Conservation (phyloP, 1,139 yeast genomes). For the Geotrichum siamense region DNA sequence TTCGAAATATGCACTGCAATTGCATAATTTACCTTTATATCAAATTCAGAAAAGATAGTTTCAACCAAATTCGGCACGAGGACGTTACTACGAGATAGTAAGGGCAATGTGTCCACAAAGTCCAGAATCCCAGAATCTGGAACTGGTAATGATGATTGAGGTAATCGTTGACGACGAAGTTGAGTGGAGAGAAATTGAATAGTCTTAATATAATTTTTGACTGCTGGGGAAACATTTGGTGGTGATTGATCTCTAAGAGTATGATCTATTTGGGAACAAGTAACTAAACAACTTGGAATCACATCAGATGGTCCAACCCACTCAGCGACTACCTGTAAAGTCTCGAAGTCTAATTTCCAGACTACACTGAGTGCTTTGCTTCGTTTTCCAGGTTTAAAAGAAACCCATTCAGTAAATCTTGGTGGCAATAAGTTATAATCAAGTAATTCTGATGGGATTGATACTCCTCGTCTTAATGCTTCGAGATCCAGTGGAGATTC, state of each 20-base stretch:
- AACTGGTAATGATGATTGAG: slow-evolving; percentile 24
- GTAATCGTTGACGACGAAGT: slow-evolving; percentile 62
- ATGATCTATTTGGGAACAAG: slow-evolving; percentile 32
- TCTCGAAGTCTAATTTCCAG: slow-evolving; percentile 68
- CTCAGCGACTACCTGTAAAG: slow-evolving; percentile 66
- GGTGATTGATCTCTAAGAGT: slow-evolving; percentile 29
- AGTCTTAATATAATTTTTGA: slow-evolving; percentile 52
- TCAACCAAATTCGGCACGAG: slow-evolving; percentile 56
- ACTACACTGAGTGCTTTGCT: slow-evolving; percentile 69
- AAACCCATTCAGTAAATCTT: slow-evolving; percentile 49
- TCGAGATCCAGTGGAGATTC: slow-evolving; percentile 79
- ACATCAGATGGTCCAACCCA: slow-evolving; percentile 70
- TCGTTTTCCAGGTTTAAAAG: slow-evolving; percentile 54
- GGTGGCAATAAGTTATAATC: slow-evolving; percentile 61
- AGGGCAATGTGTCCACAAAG: slow-evolving; percentile 77
- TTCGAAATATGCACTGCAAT: slow-evolving; percentile 78
- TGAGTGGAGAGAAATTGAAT: slow-evolving; percentile 59
- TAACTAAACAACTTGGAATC: slow-evolving; percentile 39
- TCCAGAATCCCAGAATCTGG: slow-evolving; percentile 64
- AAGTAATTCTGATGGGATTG: slow-evolving; percentile 81
- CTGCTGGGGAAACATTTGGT: slow-evolving; percentile 14
- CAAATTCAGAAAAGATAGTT: slow-evolving; percentile 62
- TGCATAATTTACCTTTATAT: slow-evolving; percentile 73
- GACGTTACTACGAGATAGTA: slow-evolving; percentile 57
- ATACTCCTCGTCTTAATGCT: slow-evolving; percentile 80